Percentiles rank a stretch among this genome's conserved stretches.
phyloP scores from a whole-genome alignment of 2,329 filamentous ascomycete species.

The Botrytis deweyae region DNA sequence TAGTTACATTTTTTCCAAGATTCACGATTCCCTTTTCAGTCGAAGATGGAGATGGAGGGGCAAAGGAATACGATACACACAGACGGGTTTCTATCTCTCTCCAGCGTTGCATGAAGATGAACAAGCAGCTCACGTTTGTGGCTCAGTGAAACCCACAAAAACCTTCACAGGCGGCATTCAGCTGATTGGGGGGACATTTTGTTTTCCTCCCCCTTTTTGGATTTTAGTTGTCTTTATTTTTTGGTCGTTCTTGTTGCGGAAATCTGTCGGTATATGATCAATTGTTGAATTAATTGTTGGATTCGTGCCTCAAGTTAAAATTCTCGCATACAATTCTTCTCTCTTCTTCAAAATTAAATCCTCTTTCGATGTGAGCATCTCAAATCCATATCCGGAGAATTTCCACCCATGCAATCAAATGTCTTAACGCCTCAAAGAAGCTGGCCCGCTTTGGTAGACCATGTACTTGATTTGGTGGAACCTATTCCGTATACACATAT shows the following conservation, averaged over 20 bases:
- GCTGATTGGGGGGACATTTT: background rate
- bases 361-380: background rate
- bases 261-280: background rate
- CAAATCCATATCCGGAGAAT: background rate
- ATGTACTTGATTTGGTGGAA: constrained; percentile 8
- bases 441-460: background rate
- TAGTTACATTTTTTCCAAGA: background rate
- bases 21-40: background rate
- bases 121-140: constrained; percentile 11
- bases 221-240: background rate
- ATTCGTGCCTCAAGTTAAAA: background rate
- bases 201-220: background rate
- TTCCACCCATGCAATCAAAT: constrained; percentile 1
- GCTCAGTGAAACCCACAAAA: background rate
- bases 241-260: background rate
- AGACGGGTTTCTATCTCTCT: background rate
- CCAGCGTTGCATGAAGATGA: constrained; percentile 6
- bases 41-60: background rate
- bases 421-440: background rate
- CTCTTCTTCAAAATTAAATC: background rate
- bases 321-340: background rate
- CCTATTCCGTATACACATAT: background rate
- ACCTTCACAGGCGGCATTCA: background rate
- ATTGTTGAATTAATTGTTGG: background rate
- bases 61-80: background rate